phyloP scores from a whole-genome alignment of 2,329 filamentous ascomycete species.

The Venturia asperata region DNA sequence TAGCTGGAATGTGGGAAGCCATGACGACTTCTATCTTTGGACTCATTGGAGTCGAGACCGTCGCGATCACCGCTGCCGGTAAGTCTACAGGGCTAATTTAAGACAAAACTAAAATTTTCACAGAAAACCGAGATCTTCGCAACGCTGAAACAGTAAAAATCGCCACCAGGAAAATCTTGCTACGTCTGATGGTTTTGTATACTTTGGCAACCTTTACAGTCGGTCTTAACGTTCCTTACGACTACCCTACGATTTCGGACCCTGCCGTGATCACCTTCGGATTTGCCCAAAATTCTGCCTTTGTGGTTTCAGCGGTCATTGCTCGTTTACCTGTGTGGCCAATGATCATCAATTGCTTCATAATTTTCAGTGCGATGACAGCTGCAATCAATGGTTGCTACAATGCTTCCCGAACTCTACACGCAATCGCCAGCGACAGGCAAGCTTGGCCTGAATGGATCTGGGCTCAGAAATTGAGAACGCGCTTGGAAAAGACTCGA shows the following conservation, averaged over 20 bases:
- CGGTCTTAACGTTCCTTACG: slow-evolving; percentile 23
- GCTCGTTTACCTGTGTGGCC: slow-evolving; percentile 34
- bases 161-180: slow-evolving; percentile 21
- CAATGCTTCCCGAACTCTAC: slow-evolving; percentile 37
- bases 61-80: slow-evolving; percentile 22
- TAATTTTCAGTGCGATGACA: slow-evolving; percentile 39
- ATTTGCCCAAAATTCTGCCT: slow-evolving; percentile 32
- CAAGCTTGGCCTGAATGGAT: slow-evolving; percentile 35
- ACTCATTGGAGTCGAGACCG: slow-evolving; percentile 23
- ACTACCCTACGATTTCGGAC: slow-evolving; percentile 31
- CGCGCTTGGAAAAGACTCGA: slow-evolving; percentile 32
- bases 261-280: slow-evolving; percentile 27
- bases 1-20: slow-evolving; percentile 21
- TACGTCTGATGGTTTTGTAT: slow-evolving; percentile 22
- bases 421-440: slow-evolving; percentile 37
- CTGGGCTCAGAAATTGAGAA: slow-evolving; percentile 27
- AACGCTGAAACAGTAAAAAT: slow-evolving; percentile 23
- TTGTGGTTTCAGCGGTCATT: slow-evolving; percentile 37
- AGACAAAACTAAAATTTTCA: too few species aligned
- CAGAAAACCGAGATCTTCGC: slow-evolving; percentile 21
- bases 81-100: neutral
- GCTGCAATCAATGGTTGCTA: slow-evolving; percentile 40
- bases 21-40: slow-evolving; percentile 22
- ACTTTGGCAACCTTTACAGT: slow-evolving; percentile 21
- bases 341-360: slow-evolving; percentile 40